These are phyloP conservation scores for Alternaria gaisen DNA, from an alignment of 2,329 filamentous ascomycete species.

Conservation along the genomic window DNA sequence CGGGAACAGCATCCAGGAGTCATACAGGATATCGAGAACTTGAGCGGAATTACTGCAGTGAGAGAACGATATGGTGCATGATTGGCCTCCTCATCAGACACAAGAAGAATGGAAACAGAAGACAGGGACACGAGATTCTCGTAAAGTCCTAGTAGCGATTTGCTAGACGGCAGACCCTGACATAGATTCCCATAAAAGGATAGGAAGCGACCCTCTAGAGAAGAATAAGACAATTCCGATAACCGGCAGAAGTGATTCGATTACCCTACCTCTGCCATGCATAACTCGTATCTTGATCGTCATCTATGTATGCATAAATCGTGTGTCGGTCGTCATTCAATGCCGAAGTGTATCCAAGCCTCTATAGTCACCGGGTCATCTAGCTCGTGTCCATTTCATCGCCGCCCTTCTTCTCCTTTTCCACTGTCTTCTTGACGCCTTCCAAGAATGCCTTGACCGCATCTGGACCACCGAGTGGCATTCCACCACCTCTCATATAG, in stretches of 20 bases:
- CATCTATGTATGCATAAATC: constrained; percentile 15
- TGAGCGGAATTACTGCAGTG: constrained; percentile 30
- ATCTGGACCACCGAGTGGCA: constrained; percentile 87
- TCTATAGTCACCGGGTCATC: neutral
- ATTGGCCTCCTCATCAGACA: neutral
- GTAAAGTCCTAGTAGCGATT: neutral
- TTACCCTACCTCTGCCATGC: neutral
- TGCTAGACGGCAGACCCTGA: neutral
- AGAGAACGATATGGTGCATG: constrained; percentile 23
- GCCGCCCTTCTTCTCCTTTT: constrained; percentile 54
- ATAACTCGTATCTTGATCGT: constrained; percentile 5
- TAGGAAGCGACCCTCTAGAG: neutral
- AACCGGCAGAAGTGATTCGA: neutral
- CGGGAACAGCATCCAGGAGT: constrained; percentile 25
- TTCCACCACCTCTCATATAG: constrained; percentile 76
- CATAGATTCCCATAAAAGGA: neutral
- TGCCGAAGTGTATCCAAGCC: neutral
- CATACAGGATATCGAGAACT: constrained; percentile 22
- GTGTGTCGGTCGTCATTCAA: constrained; percentile 11
- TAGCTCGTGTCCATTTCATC: constrained; percentile 48
- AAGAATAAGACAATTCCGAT: neutral
- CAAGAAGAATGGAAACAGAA: neutral
- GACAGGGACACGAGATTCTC: neutral
- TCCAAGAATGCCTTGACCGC: constrained; percentile 92
- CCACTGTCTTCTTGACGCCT: constrained; percentile 81